phyloP scores from a whole-genome alignment of 306 rosid genomes.

The Acacia crassicarpa region DNA sequence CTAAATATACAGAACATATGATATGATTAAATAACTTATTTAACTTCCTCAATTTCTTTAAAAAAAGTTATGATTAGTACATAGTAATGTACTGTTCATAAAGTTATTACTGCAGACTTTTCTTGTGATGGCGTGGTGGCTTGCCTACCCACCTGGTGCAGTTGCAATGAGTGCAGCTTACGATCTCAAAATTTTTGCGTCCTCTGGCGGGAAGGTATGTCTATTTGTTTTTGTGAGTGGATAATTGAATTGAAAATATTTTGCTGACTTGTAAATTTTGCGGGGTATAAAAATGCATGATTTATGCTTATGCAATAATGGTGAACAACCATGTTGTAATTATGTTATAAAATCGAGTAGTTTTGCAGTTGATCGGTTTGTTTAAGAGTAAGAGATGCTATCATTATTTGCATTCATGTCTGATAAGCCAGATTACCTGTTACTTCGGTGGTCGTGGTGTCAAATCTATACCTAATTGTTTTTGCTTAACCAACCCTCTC shows the following conservation, averaged over 20 bases:
- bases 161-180: neutral
- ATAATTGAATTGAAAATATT: neutral
- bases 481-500: neutral
- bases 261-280: neutral
- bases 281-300: neutral
- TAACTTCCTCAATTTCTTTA: too few relatives aligned
- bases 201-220: neutral
- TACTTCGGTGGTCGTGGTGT: neutral
- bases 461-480: neutral
- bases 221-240: neutral
- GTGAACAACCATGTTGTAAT: neutral
- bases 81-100: neutral
- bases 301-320: neutral
- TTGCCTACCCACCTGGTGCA: conserved; percentile 8
- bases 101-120: neutral
- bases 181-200: neutral
- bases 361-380: neutral
- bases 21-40: too few relatives aligned
- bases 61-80: too few relatives aligned
- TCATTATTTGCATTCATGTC: neutral
- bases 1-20: too few relatives aligned
- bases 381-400: neutral
- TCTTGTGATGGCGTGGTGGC: neutral
- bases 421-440: neutral
- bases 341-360: neutral